These are phyloP conservation scores for Fusarium torulosum DNA, from an alignment of 2,329 filamentous ascomycete species.

Conservation along the genomic window DNA sequence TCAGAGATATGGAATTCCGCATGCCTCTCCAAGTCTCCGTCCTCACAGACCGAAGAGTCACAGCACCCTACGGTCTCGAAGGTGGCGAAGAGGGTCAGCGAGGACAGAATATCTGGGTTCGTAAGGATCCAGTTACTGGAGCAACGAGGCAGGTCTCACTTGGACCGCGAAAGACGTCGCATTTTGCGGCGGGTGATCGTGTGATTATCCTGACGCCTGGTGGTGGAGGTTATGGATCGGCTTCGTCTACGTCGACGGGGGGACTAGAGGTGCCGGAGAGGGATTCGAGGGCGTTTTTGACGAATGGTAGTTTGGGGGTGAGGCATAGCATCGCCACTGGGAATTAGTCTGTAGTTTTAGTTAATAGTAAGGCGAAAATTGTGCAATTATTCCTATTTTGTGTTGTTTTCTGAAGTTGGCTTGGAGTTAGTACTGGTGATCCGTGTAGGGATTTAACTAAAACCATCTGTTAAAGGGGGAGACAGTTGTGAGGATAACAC, in stretches of 20 bases:
- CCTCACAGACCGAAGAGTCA: constrained; percentile 80
- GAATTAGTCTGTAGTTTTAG: constrained; percentile 9
- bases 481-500: neutral
- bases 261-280: constrained; percentile 12
- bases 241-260: neutral
- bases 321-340: constrained; percentile 40
- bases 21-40: constrained; percentile 84
- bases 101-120: constrained; percentile 78
- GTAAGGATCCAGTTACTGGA: constrained; percentile 47
- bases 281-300: constrained; percentile 33
- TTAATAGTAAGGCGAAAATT: neutral
- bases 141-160: constrained; percentile 50
- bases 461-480: neutral
- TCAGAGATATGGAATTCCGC: constrained; percentile 85
- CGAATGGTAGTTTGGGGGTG: constrained; percentile 39
- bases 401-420: neutral
- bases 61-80: constrained; percentile 79
- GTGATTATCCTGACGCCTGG: constrained; percentile 47
- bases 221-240: constrained; percentile 44
- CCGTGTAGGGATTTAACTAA: too few relatives aligned
- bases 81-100: constrained; percentile 77
- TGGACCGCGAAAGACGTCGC: constrained; percentile 40
- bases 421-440: neutral
- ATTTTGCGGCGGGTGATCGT: constrained; percentile 42
- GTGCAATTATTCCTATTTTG: accelerated